phyloP scores from a whole-genome alignment of 257 asterid genomes.

The Orobanche coerulescens region DNA sequence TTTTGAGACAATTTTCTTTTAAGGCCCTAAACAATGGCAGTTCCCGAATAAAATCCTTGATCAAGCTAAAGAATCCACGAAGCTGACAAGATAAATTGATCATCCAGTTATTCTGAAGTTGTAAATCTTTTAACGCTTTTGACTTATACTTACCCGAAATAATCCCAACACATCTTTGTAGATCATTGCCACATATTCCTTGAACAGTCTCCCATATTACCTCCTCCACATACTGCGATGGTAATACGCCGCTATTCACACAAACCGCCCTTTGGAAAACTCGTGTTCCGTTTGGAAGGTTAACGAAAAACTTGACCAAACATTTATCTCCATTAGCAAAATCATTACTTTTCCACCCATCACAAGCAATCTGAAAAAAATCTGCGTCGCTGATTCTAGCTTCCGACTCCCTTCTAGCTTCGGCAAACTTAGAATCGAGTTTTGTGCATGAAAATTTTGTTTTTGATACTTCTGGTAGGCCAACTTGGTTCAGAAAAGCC shows the following conservation, averaged over 20 bases:
- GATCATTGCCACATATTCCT: conserved; percentile 56
- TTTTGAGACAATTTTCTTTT: conserved; percentile 56
- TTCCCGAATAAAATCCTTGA: conserved; percentile 73
- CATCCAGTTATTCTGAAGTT: conserved; percentile 87
- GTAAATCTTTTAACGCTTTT: conserved; percentile 67
- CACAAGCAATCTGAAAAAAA: conserved; percentile 85
- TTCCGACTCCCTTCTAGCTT: conserved; percentile 56
- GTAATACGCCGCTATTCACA: conserved; percentile 51
- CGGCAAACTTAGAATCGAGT: conserved; percentile 62
- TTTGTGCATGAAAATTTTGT: conserved; percentile 50
- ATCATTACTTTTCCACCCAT: conserved; percentile 67
- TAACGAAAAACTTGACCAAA: conserved; percentile 61
- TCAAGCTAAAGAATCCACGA: conserved; percentile 58
- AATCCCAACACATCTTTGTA: conserved; percentile 78
- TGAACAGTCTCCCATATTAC: conserved; percentile 71
- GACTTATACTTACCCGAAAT: conserved; percentile 80
- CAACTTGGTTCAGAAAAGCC: conserved; percentile 72
- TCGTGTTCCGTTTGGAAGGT: conserved; percentile 88
- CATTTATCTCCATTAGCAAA: conserved; percentile 40
- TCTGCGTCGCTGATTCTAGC: conserved; percentile 83
- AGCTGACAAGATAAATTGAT: conserved; percentile 77
- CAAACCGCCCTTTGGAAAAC: conserved; percentile 61
- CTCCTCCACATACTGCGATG: conserved; percentile 74
- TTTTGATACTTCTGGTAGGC: conserved; percentile 54
- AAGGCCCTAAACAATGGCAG: conserved; percentile 64